Base-by-base conservation (phyloP, 441 rosid genomes). In the Arabidopsis lyrata region DNA sequence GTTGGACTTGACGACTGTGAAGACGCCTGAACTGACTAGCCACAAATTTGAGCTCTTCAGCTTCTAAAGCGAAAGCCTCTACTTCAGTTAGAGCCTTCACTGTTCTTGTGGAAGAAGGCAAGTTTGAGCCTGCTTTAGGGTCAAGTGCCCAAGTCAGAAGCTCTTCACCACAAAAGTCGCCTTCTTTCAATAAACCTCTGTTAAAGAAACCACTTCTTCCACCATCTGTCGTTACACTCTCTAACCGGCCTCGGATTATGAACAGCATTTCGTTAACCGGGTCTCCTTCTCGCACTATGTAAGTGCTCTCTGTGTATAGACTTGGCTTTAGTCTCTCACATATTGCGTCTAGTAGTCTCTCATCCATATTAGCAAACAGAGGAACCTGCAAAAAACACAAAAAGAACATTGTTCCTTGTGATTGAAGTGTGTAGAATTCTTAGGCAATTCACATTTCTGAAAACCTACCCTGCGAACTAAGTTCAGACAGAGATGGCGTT, bases 181-280 rank as follows among this genome's bases (percentile, higher is more conserved):
- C 98, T 82, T 89, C 96, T 76, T 88, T 88, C 60, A 93, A 63
- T 20, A 80, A 73, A 5, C 96, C 97, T 66, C 91, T 78, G 78
- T 93, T 91, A 82, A 85, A 93, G 81, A 93, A 93, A 1, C 98
- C 98, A 52, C 89, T 93, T 81, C 98, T 84, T 48, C 98, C 96
- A 35, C 97, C 97, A 74, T 93, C 98, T 18, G 97, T 93, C 0
- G 98, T 91, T 60, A 91, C 92, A 68, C 98, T 93, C 74, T 93
- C 97, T 41, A 91, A 77, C 54, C 93, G 79, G 5, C 97, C 97
- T 2, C 94, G 89, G 36, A 93, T 93, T 31, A 91, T 88, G 82
- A 91, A 93, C 5, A 91, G 84, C 97, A 93, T 93, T 77, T 91
- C 94, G 57, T 89, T 84, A 3, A 93, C 98, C 2, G 98, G 98